phyloP scores from a whole-genome alignment of 495 filamentous ascomycete species.

The Rostrohypoxylon terebratum region DNA sequence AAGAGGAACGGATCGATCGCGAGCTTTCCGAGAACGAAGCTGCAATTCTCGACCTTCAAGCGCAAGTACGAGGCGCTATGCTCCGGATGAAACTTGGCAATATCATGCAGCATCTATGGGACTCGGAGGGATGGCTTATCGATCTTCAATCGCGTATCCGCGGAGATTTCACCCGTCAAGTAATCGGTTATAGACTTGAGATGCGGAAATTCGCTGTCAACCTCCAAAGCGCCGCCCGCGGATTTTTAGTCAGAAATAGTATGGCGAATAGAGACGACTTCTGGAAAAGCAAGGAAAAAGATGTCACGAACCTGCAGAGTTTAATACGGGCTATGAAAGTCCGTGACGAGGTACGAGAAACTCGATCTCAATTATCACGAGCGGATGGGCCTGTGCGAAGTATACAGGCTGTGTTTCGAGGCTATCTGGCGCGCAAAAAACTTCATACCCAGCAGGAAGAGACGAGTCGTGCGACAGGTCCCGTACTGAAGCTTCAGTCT shows the following conservation, averaged over 20 bases:
- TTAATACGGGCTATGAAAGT: slow-evolving; percentile 81
- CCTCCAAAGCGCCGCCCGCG: slow-evolving; percentile 83
- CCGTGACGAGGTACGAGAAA: slow-evolving; percentile 72
- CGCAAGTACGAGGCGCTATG: slow-evolving; percentile 85
- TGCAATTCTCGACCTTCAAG: slow-evolving; percentile 81
- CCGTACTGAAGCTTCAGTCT: slow-evolving; percentile 64
- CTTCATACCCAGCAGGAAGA: slow-evolving; percentile 65
- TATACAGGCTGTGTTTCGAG: slow-evolving; percentile 80
- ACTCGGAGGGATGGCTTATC: slow-evolving; percentile 79
- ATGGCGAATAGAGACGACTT: slow-evolving; percentile 69
- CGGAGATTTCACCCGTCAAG: slow-evolving; percentile 75
- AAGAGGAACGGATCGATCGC: slow-evolving; percentile 88
- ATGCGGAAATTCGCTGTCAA: slow-evolving; percentile 81
- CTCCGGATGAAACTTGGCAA: slow-evolving; percentile 80
- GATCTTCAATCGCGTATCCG: slow-evolving; percentile 87
- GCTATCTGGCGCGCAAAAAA: slow-evolving; percentile 64
- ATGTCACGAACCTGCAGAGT: slow-evolving; percentile 85
- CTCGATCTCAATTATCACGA: slow-evolving; percentile 70
- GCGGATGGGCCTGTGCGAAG: slow-evolving; percentile 67
- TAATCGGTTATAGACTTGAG: slow-evolving; percentile 79
- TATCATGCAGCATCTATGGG: slow-evolving; percentile 91
- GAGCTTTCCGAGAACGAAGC: slow-evolving; percentile 81
- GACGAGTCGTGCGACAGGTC: slow-evolving; percentile 59
- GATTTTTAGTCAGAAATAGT: slow-evolving; percentile 77
- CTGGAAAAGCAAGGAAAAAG: slow-evolving; percentile 76